These are phyloP conservation scores for Gossypium bickii DNA, from an alignment of 345 rosid genomes.

Conservation along the genomic window DNA sequence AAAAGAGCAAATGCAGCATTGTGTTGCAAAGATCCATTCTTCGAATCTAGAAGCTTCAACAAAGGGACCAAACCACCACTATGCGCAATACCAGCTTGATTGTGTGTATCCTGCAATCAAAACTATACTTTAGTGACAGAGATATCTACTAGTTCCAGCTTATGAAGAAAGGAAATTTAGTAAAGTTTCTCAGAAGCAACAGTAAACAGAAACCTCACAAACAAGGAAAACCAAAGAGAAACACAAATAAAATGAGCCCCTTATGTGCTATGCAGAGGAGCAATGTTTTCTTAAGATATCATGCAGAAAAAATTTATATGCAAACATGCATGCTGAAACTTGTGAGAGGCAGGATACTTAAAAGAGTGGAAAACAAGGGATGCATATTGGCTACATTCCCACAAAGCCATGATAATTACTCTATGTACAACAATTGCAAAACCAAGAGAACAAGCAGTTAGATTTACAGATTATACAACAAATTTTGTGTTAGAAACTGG, in stretches of 20 bases:
- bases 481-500: not conserved
- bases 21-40: conserved; percentile 95
- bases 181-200: not conserved
- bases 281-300: not conserved
- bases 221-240: not conserved
- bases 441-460: not conserved
- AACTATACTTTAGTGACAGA: conserved; percentile 13
- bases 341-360: not conserved
- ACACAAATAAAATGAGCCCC: not conserved
- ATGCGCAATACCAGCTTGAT: conserved; percentile 96
- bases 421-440: not conserved
- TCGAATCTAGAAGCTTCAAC: conserved; percentile 92
- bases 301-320: not conserved
- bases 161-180: not conserved
- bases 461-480: not conserved
- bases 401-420: not conserved
- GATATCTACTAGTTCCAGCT: not conserved
- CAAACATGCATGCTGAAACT: not conserved
- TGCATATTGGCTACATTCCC: not conserved
- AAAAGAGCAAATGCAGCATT: conserved; percentile 99
- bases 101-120: conserved; percentile 70
- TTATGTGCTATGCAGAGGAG: not conserved
- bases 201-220: not conserved
- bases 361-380: not conserved
- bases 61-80: conserved; percentile 88